A percentile compares a stretch with the other conserved stretches of the same genome.
Conservation (phyloP, 805 yeast species). For the Citeromyces matritensis region DNA sequence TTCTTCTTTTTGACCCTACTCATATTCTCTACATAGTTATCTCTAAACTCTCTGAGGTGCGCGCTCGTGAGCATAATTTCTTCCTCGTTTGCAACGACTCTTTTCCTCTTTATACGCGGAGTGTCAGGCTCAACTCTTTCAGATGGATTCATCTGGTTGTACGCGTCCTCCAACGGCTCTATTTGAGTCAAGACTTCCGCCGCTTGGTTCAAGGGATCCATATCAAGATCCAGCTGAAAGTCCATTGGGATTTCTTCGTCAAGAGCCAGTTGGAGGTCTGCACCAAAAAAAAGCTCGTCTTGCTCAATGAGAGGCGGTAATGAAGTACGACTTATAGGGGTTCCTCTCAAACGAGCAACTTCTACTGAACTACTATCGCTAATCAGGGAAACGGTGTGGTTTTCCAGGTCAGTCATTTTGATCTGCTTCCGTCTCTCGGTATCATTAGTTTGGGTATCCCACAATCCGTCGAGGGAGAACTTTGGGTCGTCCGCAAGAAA, state of each 20-base stretch:
- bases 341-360: no score
- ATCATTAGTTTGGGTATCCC: neutral
- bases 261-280: no score
- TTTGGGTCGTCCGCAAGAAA: conserved; percentile 20
- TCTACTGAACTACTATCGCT: no score
- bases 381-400: no score
- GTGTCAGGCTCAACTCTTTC: neutral
- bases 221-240: neutral
- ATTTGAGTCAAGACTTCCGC: neutral
- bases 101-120: neutral
- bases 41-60: neutral
- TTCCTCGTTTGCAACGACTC: neutral
- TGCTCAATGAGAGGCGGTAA: no score
- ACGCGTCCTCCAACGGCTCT: neutral
- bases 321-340: no score
- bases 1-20: no score
- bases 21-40: conserved; percentile 1
- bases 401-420: no score
- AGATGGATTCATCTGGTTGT: neutral
- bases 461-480: conserved; percentile 13
- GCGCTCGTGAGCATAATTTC: neutral
- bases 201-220: neutral
- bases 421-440: no score
- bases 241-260: neutral
- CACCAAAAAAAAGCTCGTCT: no score